Base-by-base conservation (phyloP, 2,329 filamentous ascomycete genomes). In the Cercospora sojina region DNA sequence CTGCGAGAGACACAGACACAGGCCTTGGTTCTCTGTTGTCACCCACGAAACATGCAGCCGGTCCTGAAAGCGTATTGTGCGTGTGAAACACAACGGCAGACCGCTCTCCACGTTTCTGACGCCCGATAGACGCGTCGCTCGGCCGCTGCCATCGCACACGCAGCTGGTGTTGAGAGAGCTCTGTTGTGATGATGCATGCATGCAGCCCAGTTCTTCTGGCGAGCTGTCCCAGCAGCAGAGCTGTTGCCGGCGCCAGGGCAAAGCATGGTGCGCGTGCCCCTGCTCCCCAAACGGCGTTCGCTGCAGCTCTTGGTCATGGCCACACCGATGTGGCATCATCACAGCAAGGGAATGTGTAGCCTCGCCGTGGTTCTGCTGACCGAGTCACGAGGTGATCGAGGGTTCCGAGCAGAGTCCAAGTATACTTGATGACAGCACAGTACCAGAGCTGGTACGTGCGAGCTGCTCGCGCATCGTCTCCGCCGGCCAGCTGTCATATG, bases 211-310 rank as follows among this genome's bases (percentile, higher is more conserved):
- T 56, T 23, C 51, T 56, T 23, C 51, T 56, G 13, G 49, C 29
- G 20, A 62, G 60, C 60, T 62, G 60, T 56, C 60, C 60, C 27
- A 49, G 49, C 29, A 35, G 31, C 47, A 62, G 59, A 53, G 47
- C 31, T 62, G 49, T 23, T 55, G 47, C 60, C 60, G 47, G 31
- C 60, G 47, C 60, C 31, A 56, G 51, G 51, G 25, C 29, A 29
- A 56, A 32, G 51, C 51, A 56, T 31, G 31, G 27, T 31, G 47
- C 49, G 47, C 31, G 23, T 62, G 43, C 47, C 60, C 31, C 47
- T 62, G 60, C 47, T 53, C 38, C 27, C 49, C 23, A 53, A 47
- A 62, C 31, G 20, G 59, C 29, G 49, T 38, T 38, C 49, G 49
- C 60, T 55, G 60, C 49, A 56, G 31, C 60, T 31, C 31, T 23